Evolutionary conservation across 2,329 filamentous ascomycete genomes (phyloP).

Genomic region (Tolypocladium paradoxum): DNA sequence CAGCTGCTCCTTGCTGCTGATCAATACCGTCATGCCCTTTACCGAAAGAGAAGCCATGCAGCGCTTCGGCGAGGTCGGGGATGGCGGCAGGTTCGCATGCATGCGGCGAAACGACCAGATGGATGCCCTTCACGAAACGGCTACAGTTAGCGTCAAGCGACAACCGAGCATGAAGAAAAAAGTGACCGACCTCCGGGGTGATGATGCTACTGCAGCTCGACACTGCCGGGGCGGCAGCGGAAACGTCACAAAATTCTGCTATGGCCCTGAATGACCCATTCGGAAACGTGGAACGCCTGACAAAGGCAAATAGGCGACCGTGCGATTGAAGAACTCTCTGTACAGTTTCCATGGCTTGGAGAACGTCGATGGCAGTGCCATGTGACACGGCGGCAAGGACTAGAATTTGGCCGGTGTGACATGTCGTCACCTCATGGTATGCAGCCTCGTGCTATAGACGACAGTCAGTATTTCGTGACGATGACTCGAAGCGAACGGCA

Average conservation of each 20-base stretch:
- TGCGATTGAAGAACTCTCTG: constrained; percentile 29
- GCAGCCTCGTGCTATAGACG: not conserved
- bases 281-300: constrained; percentile 27
- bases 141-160: not conserved
- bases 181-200: constrained; percentile 14
- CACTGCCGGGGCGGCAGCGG: constrained; percentile 29
- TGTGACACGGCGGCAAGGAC: constrained; percentile 13
- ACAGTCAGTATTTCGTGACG: not conserved
- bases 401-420: constrained; percentile 16
- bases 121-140: constrained; percentile 9
- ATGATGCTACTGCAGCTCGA: constrained; percentile 19
- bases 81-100: constrained; percentile 1
- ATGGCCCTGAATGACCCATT: constrained; percentile 35
- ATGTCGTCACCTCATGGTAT: not conserved
- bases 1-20: constrained; percentile 3
- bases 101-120: constrained; percentile 12
- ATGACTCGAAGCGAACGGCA: not conserved
- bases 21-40: constrained; percentile 4
- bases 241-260: constrained; percentile 42
- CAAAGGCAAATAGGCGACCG: constrained; percentile 42
- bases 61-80: constrained; percentile 5
- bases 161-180: not conserved
- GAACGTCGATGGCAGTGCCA: constrained; percentile 8
- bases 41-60: constrained; percentile 11
- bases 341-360: constrained; percentile 24